phyloP scores from a whole-genome alignment of 768 basidiomycete genomes.

The Panaeolus cyanescens region DNA sequence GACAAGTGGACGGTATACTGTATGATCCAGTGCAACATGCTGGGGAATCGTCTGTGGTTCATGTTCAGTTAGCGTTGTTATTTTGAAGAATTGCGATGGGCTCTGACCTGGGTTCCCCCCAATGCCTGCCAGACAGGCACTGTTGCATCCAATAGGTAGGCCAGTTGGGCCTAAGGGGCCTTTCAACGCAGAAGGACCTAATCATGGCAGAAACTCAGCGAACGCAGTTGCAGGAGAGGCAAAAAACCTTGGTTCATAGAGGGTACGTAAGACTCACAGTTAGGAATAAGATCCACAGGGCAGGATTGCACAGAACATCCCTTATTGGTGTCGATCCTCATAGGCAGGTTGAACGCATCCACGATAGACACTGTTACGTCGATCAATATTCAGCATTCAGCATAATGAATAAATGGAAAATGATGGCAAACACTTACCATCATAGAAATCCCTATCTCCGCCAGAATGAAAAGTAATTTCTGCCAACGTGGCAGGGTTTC shows the following conservation, averaged over 20 bases:
- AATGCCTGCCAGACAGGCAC: not conserved
- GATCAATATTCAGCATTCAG: not conserved
- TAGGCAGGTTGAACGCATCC: not conserved
- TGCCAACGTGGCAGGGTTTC: not conserved
- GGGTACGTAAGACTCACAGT: slow-evolving; percentile 38
- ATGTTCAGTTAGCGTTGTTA: not conserved
- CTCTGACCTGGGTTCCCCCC: not conserved
- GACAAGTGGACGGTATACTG: slow-evolving; percentile 35
- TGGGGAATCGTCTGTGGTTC: slow-evolving; percentile 26
- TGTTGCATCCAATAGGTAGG: not conserved
- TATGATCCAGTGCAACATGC: slow-evolving; percentile 38
- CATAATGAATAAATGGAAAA: not conserved
- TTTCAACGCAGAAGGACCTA: not conserved
- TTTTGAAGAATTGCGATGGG: no score
- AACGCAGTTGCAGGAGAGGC: no score
- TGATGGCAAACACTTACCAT: not conserved
- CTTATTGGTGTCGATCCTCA: not conserved
- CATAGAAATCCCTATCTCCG: not conserved
- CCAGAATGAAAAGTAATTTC: not conserved
- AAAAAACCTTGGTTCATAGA: no score
- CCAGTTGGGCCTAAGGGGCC: not conserved
- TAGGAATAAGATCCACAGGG: slow-evolving; percentile 44
- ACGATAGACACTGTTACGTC: not conserved
- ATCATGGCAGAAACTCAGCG: not conserved
- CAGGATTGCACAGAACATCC: slow-evolving; percentile 29